Conservation (phyloP, 768 basidiomycete species). For the Albatrellus ellisii region DNA sequence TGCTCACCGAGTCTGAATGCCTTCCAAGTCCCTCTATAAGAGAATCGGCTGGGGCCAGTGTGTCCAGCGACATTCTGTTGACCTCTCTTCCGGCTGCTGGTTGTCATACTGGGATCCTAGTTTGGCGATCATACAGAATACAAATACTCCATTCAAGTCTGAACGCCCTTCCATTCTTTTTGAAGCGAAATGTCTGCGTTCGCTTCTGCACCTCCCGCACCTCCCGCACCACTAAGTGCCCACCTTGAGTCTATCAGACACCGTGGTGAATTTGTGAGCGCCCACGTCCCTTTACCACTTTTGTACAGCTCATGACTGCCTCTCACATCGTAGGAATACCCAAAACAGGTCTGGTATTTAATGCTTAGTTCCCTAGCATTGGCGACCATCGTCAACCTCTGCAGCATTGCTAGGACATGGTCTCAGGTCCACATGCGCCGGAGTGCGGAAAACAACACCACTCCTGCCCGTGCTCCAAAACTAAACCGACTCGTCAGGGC, state of each 20-base stretch:
- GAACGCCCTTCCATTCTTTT: too few species aligned
- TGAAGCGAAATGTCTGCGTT: too few species aligned
- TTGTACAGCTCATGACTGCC: background rate
- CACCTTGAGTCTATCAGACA: slow-evolving; percentile 6
- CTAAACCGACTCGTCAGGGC: slow-evolving; percentile 14
- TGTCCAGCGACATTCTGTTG: too few species aligned
- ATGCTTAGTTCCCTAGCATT: slow-evolving; percentile 9
- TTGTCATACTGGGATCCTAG: too few species aligned
- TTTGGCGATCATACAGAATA: too few species aligned
- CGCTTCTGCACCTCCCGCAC: background rate
- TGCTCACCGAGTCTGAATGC: too few species aligned
- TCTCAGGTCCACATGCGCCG: slow-evolving; percentile 8
- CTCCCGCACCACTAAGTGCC: slow-evolving; percentile 5
- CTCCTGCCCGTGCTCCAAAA: background rate
- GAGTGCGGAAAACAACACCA: background rate
- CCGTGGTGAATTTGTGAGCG: slow-evolving; percentile 6
- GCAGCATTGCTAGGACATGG: slow-evolving; percentile 13
- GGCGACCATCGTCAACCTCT: slow-evolving; percentile 11
- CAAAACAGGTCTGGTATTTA: slow-evolving; percentile 13
- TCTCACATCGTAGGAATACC: slow-evolving; percentile 9
- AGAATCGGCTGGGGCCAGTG: too few species aligned
- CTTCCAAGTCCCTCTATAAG: too few species aligned
- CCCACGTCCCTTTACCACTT: background rate
- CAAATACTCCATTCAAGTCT: too few species aligned
- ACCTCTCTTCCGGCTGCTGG: too few species aligned